Conservation (phyloP, 2,329 filamentous ascomycete species). For the Emericellopsis atlantica region DNA sequence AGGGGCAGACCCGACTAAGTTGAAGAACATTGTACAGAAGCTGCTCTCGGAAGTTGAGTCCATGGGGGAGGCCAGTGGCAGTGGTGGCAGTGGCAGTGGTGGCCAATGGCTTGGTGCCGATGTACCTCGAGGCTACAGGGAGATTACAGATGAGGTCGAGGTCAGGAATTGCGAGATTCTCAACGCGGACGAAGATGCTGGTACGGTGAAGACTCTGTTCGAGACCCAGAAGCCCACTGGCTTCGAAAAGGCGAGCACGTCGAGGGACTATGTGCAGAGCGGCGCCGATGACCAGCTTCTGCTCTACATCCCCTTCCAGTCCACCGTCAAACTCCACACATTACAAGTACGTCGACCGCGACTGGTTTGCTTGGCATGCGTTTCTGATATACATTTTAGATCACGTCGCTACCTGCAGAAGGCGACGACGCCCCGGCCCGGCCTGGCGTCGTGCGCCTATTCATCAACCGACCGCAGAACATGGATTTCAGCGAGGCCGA, state of each 20-base stretch:
- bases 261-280: conserved; percentile 83
- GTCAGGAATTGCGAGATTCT: conserved; percentile 70
- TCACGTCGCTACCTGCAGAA: conserved; percentile 66
- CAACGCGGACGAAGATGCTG: conserved; percentile 71
- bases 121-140: conserved; percentile 67
- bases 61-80: conserved; percentile 28
- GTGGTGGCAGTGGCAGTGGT: conserved; percentile 20
- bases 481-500: conserved; percentile 94
- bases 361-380: not conserved
- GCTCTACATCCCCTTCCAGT: conserved; percentile 82
- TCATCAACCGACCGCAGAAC: conserved; percentile 78
- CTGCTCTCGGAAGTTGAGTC: conserved; percentile 53
- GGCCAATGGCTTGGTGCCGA: conserved; percentile 60
- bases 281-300: conserved; percentile 96
- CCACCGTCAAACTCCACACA: conserved; percentile 80
- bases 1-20: conserved; percentile 60
- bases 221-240: conserved; percentile 53
- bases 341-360: conserved; percentile 35
- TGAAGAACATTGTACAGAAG: conserved; percentile 60
- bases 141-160: conserved; percentile 77
- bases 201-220: conserved; percentile 62
- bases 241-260: conserved; percentile 40
- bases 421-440: conserved; percentile 67
- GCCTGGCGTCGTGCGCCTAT: conserved; percentile 73
- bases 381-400: conserved; percentile 32